phyloP scores from a whole-genome alignment of 1,284 basidiomycete species.

The Leucoagaricus sp. region DNA sequence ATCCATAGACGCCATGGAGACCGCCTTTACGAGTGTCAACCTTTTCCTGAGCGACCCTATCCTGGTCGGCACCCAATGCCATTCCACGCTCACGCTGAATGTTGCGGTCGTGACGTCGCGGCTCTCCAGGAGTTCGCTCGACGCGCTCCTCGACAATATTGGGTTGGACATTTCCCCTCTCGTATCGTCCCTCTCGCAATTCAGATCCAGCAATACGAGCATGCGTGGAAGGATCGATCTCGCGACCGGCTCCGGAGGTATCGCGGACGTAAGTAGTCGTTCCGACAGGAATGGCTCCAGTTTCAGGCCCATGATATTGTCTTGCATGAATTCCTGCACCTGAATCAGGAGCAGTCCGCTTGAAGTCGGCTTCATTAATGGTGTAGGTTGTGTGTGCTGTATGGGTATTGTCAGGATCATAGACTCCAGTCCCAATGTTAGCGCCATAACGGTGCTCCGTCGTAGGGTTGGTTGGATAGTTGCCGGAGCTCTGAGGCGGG shows the following conservation, averaged over 20 bases:
- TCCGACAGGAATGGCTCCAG: background rate
- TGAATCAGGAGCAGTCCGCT: background rate
- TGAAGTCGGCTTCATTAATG: slow-evolving; percentile 1
- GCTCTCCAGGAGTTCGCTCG: background rate
- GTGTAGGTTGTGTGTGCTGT: background rate
- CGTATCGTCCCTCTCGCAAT: background rate
- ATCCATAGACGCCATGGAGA: slow-evolving; percentile 1
- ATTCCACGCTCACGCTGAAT: background rate
- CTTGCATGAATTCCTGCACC: slow-evolving; percentile 8
- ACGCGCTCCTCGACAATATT: background rate
- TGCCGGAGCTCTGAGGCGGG: background rate
- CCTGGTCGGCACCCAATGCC: background rate
- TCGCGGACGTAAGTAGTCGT: background rate
- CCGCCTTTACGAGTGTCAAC: background rate
- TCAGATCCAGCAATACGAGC: background rate
- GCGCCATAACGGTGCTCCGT: background rate
- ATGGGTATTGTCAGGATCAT: background rate
- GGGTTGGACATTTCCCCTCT: too few relatives aligned
- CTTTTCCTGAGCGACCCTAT: background rate
- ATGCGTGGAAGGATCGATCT: background rate
- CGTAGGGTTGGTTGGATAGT: slow-evolving; percentile 3
- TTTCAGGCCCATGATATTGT: background rate
- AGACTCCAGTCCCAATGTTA: slow-evolving; percentile 2
- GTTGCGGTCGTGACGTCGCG: background rate
- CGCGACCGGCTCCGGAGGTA: background rate